phyloP scores from a whole-genome alignment of 129 eudicot genomes.

The Pulicaria dysenterica region DNA sequence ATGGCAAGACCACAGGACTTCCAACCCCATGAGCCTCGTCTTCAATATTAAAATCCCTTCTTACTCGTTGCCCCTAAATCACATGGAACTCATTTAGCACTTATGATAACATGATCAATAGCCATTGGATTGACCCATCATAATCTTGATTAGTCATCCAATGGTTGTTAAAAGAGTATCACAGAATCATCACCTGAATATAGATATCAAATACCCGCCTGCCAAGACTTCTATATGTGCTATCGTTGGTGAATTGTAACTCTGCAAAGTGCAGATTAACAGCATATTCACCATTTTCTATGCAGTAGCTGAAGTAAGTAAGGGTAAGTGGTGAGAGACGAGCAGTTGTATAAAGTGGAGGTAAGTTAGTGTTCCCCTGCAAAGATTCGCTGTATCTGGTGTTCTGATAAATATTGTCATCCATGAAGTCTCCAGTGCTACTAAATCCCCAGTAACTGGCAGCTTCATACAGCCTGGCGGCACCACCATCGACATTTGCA shows the following conservation, averaged over 20 bases:
- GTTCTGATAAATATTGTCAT: constrained; percentile 61
- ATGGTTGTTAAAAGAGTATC: not conserved
- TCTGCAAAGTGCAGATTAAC: constrained; percentile 84
- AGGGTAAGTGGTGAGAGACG: constrained; percentile 83
- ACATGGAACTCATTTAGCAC: constrained; percentile 8
- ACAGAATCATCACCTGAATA: constrained; percentile 62
- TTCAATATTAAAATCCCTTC: constrained; percentile 64
- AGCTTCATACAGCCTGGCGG: constrained; percentile 52
- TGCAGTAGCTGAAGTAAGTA: constrained; percentile 77
- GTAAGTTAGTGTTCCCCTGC: constrained; percentile 44
- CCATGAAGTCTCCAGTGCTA: constrained; percentile 95
- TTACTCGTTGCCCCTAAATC: constrained; percentile 56
- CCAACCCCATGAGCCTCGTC: constrained; percentile 60
- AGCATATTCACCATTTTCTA: constrained; percentile 77
- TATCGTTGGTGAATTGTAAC: constrained; percentile 61
- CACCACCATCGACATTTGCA: constrained; percentile 56
- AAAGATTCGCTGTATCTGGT: constrained; percentile 40
- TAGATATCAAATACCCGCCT: constrained; percentile 77
- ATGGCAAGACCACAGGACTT: constrained; percentile 44
- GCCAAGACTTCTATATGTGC: constrained; percentile 63
- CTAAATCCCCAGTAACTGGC: constrained; percentile 72
- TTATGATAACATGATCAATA: not conserved
- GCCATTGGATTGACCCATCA: constrained; percentile 10
- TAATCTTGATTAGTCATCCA: constrained; percentile 7
- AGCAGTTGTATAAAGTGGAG: constrained; percentile 63